Percentiles rank a stretch among this genome's conserved stretches.
phyloP scores from a whole-genome alignment of 2,329 filamentous ascomycete genomes.

The Graphilbum fragrans region DNA sequence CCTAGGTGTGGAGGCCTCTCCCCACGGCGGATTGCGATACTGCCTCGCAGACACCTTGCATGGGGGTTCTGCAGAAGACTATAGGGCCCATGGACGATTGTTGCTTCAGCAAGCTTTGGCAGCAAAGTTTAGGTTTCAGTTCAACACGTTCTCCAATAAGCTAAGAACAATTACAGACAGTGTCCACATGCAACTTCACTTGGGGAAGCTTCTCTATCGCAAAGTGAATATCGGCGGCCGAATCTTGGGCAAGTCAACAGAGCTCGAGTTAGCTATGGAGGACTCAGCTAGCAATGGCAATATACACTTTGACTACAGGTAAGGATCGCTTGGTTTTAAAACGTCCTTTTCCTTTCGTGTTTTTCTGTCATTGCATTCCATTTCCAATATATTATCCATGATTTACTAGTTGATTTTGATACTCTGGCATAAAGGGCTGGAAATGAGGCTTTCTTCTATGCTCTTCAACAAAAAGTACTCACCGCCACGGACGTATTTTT shows the following conservation, averaged over 20 bases:
- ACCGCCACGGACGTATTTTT: constrained; percentile 2
- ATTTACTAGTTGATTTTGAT: too few relatives aligned
- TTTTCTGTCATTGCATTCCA: too few relatives aligned
- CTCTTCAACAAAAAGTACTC: constrained; percentile 1
- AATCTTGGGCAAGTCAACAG: background rate
- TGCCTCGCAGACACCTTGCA: background rate
- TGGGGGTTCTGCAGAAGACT: background rate
- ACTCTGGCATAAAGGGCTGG: constrained; percentile 1
- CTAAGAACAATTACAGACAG: background rate
- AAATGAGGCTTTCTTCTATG: constrained; percentile 1
- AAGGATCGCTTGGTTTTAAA: background rate
- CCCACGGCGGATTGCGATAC: background rate
- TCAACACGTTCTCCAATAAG: background rate
- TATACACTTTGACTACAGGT: background rate
- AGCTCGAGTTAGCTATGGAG: background rate
- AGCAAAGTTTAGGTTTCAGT: background rate
- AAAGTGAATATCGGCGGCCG: background rate
- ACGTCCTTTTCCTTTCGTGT: too few relatives aligned
- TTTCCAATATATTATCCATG: too few relatives aligned
- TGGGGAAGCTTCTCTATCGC: background rate
- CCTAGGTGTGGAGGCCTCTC: background rate
- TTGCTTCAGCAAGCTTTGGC: background rate
- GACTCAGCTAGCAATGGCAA: background rate
- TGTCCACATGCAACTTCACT: background rate
- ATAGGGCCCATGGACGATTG: background rate